Evolutionary conservation across 306 rosid species (phyloP).

Genomic region (Adenanthera pavonina): DNA sequence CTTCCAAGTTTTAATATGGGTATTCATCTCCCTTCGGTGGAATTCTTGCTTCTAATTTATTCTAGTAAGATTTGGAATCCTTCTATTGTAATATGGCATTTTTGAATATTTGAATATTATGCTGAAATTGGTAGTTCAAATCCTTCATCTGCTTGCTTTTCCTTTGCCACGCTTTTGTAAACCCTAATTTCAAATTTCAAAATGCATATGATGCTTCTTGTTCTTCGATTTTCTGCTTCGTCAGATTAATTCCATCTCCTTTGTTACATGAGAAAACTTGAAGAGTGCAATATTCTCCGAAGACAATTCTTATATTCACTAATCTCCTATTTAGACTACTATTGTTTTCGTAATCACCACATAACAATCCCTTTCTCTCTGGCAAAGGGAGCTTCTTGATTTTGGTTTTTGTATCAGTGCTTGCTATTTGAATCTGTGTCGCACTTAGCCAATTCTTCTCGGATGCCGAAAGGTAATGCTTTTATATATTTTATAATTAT

Average conservation of each 20-base stretch:
- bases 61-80: too few species aligned
- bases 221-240: neutral
- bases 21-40: too few species aligned
- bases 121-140: neutral
- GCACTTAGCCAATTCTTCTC: conserved; percentile 26
- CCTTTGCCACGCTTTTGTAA: conserved; percentile 12
- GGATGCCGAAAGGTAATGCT: conserved; percentile 14
- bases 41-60: too few species aligned
- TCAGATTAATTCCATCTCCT: neutral
- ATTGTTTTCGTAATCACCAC: too few species aligned
- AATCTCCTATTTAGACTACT: too few species aligned
- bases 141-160: neutral
- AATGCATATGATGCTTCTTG: neutral
- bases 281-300: too few species aligned
- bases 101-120: too few species aligned
- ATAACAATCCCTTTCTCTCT: neutral
- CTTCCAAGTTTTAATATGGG: too few species aligned
- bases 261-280: too few species aligned
- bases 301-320: too few species aligned
- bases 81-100: too few species aligned
- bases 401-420: conserved; percentile 31
- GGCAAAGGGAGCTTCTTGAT: neutral
- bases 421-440: conserved; percentile 3
- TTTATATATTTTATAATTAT: neutral
- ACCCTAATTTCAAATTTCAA: conserved; percentile 42